A percentile compares a stretch with the other conserved stretches of the same genome.
Evolutionary conservation across 805 yeast species (phyloP).

Genomic region (Jamesozyma lodderae): DNA sequence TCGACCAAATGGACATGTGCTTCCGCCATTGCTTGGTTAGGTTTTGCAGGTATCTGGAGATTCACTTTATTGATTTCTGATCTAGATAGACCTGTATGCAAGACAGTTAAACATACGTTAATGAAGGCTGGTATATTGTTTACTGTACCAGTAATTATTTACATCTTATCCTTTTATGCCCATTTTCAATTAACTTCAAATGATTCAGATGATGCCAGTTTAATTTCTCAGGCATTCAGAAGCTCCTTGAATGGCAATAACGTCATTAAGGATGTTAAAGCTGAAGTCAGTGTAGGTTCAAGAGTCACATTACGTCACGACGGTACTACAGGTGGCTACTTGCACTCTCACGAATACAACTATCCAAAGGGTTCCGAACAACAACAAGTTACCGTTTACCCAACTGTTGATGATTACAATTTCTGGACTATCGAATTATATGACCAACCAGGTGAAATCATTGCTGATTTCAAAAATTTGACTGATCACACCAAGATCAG

Average conservation of each 20-base stretch:
- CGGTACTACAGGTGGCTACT: slow-evolving; percentile 69
- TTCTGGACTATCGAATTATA: slow-evolving; percentile 65
- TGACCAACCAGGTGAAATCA: slow-evolving; percentile 46
- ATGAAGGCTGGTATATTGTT: slow-evolving; percentile 46
- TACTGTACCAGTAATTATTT: slow-evolving; percentile 49
- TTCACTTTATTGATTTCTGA: slow-evolving; percentile 69
- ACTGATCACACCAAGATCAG: slow-evolving; percentile 64
- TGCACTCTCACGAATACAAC: slow-evolving; percentile 64
- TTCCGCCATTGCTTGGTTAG: slow-evolving; percentile 71
- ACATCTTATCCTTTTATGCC: slow-evolving; percentile 50
- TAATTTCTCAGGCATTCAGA: slow-evolving; percentile 66
- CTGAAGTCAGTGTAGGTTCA: slow-evolving; percentile 71
- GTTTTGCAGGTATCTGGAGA: slow-evolving; percentile 48
- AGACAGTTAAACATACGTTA: slow-evolving; percentile 40
- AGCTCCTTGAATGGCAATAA: slow-evolving; percentile 49
- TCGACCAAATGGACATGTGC: slow-evolving; percentile 79
- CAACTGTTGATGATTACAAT: slow-evolving; percentile 67
- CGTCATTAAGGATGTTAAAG: slow-evolving; percentile 49
- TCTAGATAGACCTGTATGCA: slow-evolving; percentile 40
- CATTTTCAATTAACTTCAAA: slow-evolving; percentile 50
- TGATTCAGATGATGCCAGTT: slow-evolving; percentile 64
- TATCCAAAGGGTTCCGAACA: slow-evolving; percentile 78
- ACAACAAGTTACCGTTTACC: slow-evolving; percentile 74
- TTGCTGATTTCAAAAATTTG: slow-evolving; percentile 52
- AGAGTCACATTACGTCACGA: slow-evolving; percentile 56